Percentiles rank a stretch among this genome's conserved stretches.
phyloP scores from a whole-genome alignment of 2,329 filamentous ascomycete genomes.

The Hypoxylon rubiginosum region DNA sequence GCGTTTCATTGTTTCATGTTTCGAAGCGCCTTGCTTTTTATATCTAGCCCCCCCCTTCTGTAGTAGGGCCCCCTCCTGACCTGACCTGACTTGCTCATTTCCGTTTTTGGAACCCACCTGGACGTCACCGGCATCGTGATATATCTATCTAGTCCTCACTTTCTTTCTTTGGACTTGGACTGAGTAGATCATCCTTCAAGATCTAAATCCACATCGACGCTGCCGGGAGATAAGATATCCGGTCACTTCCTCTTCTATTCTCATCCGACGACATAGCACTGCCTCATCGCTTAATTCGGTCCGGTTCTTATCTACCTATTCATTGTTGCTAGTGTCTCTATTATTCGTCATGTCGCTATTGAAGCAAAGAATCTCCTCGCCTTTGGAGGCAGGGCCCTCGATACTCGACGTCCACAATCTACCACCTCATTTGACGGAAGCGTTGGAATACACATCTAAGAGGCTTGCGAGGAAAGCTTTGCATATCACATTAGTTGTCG shows the following conservation, averaged over 20 bases:
- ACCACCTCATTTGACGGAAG: conserved; percentile 66
- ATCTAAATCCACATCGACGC: conserved; percentile 18
- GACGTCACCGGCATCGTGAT: conserved; percentile 37
- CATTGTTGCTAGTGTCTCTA: background rate
- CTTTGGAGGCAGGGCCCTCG: conserved; percentile 72
- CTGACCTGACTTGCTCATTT: conserved; percentile 22
- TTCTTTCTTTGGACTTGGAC: conserved; percentile 19
- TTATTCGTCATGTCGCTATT: conserved; percentile 54
- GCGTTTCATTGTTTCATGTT: conserved; percentile 43
- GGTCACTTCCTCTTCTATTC: conserved; percentile 24
- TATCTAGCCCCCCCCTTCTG: conserved; percentile 26
- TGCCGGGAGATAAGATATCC: conserved; percentile 25
- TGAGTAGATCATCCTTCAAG: conserved; percentile 23
- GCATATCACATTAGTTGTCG: conserved; percentile 70
- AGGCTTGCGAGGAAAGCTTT: conserved; percentile 68
- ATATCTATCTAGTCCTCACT: conserved; percentile 36
- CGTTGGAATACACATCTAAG: conserved; percentile 70
- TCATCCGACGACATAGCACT: conserved; percentile 18
- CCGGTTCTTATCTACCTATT: background rate
- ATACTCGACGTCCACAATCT: conserved; percentile 70
- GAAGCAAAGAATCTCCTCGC: conserved; percentile 72
- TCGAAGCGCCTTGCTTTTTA: conserved; percentile 46
- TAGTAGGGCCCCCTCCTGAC: conserved; percentile 20
- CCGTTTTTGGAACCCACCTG: conserved; percentile 44
- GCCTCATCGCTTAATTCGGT: conserved; percentile 3